A percentile compares a stretch with the other conserved stretches of the same genome.
Evolutionary conservation across 148 eudicot species (phyloP).

Genomic region (Bassia scoparia): DNA sequence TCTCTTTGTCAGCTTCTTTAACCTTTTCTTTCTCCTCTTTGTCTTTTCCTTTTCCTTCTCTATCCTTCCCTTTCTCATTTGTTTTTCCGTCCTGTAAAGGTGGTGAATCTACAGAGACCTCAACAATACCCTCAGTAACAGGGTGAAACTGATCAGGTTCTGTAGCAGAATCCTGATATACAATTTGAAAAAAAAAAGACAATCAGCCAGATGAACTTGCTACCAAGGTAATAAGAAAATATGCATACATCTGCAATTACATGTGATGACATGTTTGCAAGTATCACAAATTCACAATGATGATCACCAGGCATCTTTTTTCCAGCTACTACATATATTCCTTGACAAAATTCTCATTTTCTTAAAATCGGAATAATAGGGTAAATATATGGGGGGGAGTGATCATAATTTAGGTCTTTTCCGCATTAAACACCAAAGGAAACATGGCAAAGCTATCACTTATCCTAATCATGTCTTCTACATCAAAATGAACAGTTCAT

Average conservation of each 20-base stretch:
- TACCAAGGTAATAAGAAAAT: not conserved
- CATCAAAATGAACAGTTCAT: too few species aligned
- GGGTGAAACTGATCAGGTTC: conserved; percentile 64
- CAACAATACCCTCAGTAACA: conserved; percentile 45
- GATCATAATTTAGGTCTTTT: not conserved
- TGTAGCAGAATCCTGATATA: conserved; percentile 56
- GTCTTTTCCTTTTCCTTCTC: conserved; percentile 69
- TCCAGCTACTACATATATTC: not conserved
- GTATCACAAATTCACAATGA: not conserved
- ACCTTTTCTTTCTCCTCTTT: conserved; percentile 62
- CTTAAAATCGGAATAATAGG: not conserved
- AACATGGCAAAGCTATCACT: not conserved
- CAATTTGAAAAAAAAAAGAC: conserved; percentile 2
- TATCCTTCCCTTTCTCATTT: conserved; percentile 40
- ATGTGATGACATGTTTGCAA: not conserved
- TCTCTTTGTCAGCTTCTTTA: conserved; percentile 73
- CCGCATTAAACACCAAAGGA: not conserved
- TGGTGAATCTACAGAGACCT: conserved; percentile 52
- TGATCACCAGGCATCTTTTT: not conserved
- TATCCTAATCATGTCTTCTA: not conserved
- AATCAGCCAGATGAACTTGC: not conserved
- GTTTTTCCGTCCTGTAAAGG: conserved; percentile 50
- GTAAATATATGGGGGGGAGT: not conserved
- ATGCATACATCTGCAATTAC: not conserved
- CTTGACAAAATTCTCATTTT: not conserved